Evolutionary conservation across 208 protist genomes (phyloP).

Genomic region (Trypanosoma caninum): DNA sequence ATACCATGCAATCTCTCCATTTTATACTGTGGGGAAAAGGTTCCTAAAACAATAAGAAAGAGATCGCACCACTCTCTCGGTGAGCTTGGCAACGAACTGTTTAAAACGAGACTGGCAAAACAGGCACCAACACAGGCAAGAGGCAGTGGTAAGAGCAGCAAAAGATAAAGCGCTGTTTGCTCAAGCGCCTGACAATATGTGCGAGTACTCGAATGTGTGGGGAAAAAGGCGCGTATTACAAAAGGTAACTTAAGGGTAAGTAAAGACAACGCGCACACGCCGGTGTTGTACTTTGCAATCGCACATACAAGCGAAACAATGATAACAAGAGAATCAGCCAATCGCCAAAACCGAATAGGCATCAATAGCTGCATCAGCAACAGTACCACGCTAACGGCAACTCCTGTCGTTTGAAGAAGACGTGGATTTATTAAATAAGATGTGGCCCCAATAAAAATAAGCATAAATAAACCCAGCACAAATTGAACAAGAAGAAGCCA

Average conservation of each 20-base stretch:
- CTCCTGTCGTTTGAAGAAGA: conserved; percentile 47
- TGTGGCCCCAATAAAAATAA: conserved; percentile 55
- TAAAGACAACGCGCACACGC: conserved; percentile 48
- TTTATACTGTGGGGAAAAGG: conserved; percentile 47
- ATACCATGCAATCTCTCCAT: background rate
- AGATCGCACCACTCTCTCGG: conserved; percentile 56
- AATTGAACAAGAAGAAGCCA: conserved; percentile 47
- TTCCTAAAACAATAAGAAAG: conserved; percentile 52
- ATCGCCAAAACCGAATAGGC: conserved; percentile 33
- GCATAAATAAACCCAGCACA: conserved; percentile 39
- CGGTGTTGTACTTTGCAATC: conserved; percentile 30
- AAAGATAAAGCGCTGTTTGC: conserved; percentile 41
- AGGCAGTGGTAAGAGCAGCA: conserved; percentile 49
- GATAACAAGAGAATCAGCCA: conserved; percentile 46
- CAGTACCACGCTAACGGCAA: conserved; percentile 43
- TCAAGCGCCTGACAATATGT: conserved; percentile 68
- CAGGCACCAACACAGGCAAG: conserved; percentile 54
- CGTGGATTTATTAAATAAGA: conserved; percentile 26
- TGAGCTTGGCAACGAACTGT: conserved; percentile 30
- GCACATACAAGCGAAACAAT: conserved; percentile 45
- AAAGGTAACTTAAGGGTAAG: conserved; percentile 60
- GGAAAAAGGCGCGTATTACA: conserved; percentile 40
- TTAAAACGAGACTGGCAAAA: conserved; percentile 34
- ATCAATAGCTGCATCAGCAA: conserved; percentile 32
- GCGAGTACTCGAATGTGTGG: conserved; percentile 48